Evolutionary conservation across 2,329 filamentous ascomycete genomes (phyloP).

Genomic region (Talaromyces marneffei): DNA sequence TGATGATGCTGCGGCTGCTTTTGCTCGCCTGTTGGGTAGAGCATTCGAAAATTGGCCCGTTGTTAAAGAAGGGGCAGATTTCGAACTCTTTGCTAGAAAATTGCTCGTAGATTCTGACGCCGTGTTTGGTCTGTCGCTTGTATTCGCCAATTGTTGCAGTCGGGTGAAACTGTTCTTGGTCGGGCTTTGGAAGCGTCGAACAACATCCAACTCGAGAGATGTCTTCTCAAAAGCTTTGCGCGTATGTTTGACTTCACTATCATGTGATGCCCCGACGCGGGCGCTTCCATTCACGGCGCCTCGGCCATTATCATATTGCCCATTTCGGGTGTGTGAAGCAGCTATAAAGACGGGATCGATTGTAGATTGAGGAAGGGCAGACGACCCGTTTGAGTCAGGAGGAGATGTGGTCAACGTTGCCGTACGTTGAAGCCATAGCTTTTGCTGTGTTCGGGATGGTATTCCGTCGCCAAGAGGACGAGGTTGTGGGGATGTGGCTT

Average conservation of each 20-base stretch:
- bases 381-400: constrained; percentile 33
- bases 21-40: constrained; percentile 19
- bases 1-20: constrained; percentile 6
- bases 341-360: constrained; percentile 33
- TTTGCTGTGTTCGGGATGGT: constrained; percentile 44
- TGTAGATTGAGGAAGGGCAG: constrained; percentile 28
- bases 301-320: constrained; percentile 27
- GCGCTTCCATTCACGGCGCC: constrained; percentile 26
- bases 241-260: constrained; percentile 35
- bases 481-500: constrained; percentile 28
- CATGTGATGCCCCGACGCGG: constrained; percentile 26
- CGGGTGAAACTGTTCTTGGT: constrained; percentile 40
- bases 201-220: constrained; percentile 39
- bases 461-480: constrained; percentile 34
- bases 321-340: constrained; percentile 23
- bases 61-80: constrained; percentile 31
- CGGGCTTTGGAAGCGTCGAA: constrained; percentile 42
- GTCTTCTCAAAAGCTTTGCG: constrained; percentile 43
- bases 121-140: constrained; percentile 16
- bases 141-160: constrained; percentile 26
- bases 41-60: constrained; percentile 22
- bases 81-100: constrained; percentile 29
- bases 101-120: constrained; percentile 15
- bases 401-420: constrained; percentile 41
- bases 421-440: constrained; percentile 44